Percentiles rank a stretch among this genome's conserved stretches.
phyloP scores from a whole-genome alignment of 2,329 filamentous ascomycete genomes.

The Coniochaeta hoffmannii region DNA sequence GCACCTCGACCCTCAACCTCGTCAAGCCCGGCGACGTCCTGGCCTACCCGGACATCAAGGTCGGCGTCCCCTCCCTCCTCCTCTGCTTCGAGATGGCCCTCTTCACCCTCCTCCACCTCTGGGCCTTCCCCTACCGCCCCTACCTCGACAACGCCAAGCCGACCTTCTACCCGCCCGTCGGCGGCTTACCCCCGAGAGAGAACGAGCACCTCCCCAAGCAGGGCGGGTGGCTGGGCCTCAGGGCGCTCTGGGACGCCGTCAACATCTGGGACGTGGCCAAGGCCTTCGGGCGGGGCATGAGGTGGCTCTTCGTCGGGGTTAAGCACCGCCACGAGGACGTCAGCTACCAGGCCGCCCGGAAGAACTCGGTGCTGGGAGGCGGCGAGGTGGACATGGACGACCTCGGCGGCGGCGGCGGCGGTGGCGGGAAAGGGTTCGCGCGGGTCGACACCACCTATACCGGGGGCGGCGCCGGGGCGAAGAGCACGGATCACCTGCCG shows the following conservation, averaged over 20 bases:
- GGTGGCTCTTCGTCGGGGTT: constrained; percentile 73
- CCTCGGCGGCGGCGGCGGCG: constrained; percentile 19
- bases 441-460: constrained; percentile 7
- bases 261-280: constrained; percentile 81
- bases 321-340: constrained; percentile 48
- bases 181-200: constrained; percentile 31
- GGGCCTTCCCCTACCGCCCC: constrained; percentile 70
- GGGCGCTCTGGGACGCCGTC: constrained; percentile 62
- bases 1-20: constrained; percentile 53
- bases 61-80: constrained; percentile 71
- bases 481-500: constrained; percentile 30
- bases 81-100: constrained; percentile 81
- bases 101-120: constrained; percentile 72
- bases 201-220: constrained; percentile 43
- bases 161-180: constrained; percentile 37
- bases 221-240: constrained; percentile 57
- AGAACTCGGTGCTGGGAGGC: constrained; percentile 19
- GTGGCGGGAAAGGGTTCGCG: constrained; percentile 8
- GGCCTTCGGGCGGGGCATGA: constrained; percentile 66
- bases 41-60: constrained; percentile 67
- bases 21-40: constrained; percentile 53
- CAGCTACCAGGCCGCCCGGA: constrained; percentile 32
- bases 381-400: constrained; percentile 28
- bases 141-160: constrained; percentile 46
- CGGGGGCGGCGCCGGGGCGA: constrained; percentile 14